Evolutionary conservation across 2,329 filamentous ascomycete species (phyloP), one percentile per base, ranked within the genome.

Genomic region (Chrysoporthe austroafricana): DNA sequence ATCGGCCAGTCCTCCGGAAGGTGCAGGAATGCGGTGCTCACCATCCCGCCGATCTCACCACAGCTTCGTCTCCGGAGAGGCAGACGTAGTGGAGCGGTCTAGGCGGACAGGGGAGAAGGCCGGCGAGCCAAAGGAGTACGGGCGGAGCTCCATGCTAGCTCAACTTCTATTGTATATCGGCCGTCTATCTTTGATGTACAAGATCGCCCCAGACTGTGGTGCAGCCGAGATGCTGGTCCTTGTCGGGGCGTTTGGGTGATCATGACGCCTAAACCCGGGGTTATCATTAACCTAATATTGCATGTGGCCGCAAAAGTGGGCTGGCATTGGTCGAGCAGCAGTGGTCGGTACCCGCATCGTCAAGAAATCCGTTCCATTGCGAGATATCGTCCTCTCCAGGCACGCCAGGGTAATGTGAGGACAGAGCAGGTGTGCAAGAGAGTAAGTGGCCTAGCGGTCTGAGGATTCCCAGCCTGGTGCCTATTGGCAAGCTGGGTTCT

Each of bases 171-270:
- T 36, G 13, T 21, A 44, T 63, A 11, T 21, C 14, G 43, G 32
- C 34, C 48, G 42, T 57, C 50, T 36, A 4, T 6, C 36, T 14
- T 43, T 43, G 50, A 44, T 43, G 16, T 63, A 16, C 44, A 46
- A 14, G 50, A 54, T 67, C n/a, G 50, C 34, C 42, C 26, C 26
- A 26, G 26, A 26, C 56, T 34, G 42, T 39, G 42, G 56, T 39
- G 44, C 39, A 54, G 62, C n/a, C 57, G 48, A 46, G 21, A 48
- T 13, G 46, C 54, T 61, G 46, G n/a, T 48, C 66, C 56, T 46
- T 46, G 62, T 61, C 48, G 61, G 26, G n/a, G 16, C 34, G 11
- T 58, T 4, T 11, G 18, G 5, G 16, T 54, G 58, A 26, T 14
- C 56, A 42, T 39, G 44, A 43, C 14, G 44, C 56, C 43, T 61